Conservation (phyloP, 1,284 basidiomycete genomes). For the Rugosomyces carneus region DNA sequence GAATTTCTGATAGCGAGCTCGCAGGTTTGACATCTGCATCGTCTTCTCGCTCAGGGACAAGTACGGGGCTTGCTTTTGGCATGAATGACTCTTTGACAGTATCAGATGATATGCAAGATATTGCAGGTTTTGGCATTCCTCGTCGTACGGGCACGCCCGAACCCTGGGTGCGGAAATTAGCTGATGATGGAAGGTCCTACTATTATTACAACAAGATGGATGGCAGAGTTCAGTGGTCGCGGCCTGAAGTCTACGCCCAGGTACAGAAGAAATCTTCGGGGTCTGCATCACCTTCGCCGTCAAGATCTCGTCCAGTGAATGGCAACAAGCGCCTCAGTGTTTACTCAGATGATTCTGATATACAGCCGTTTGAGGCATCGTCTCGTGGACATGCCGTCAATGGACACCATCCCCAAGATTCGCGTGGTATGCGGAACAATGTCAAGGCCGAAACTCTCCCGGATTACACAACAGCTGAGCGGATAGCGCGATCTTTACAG, state of each 20-base stretch:
- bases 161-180: conserved; percentile 74
- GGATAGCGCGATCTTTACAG: conserved; percentile 60
- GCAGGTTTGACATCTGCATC: conserved; percentile 50
- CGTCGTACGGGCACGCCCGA: conserved; percentile 60
- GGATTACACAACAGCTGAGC: conserved; percentile 62
- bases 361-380: conserved; percentile 48
- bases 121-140: conserved; percentile 55
- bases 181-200: conserved; percentile 80
- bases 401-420: conserved; percentile 23
- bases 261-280: conserved; percentile 17
- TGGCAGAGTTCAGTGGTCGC: conserved; percentile 63
- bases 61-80: conserved; percentile 44
- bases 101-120: conserved; percentile 26
- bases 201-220: conserved; percentile 75
- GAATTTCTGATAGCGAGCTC: conserved; percentile 53
- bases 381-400: conserved; percentile 25
- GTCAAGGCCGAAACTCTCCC: conserved; percentile 21
- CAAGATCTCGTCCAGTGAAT: conserved; percentile 27
- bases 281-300: conserved; percentile 24
- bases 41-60: conserved; percentile 48
- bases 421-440: conserved; percentile 9
- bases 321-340: conserved; percentile 50
- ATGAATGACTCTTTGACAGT: conserved; percentile 27
- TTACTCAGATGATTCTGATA: conserved; percentile 73
- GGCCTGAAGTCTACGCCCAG: conserved; percentile 36